Conservation (phyloP, 163 green algal species). For the Chlorella variabilis region DNA sequence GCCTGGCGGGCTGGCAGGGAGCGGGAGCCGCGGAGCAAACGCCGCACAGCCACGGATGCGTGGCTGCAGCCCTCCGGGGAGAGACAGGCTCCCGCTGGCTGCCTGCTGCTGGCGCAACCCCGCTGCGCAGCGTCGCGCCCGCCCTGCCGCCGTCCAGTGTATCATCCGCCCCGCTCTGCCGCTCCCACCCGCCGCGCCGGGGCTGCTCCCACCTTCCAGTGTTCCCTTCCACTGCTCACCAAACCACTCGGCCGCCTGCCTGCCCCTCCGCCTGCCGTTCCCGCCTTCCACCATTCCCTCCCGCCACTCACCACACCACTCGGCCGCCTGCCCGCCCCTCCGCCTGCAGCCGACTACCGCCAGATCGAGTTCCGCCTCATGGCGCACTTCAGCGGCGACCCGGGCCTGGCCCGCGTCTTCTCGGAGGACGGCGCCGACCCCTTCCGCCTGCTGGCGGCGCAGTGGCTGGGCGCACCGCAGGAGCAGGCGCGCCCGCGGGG, state of each 20-base stretch:
- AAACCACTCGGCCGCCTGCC: background rate
- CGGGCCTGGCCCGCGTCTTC: conserved; percentile 68
- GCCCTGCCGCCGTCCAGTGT: too few species aligned
- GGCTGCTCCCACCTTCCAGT: background rate
- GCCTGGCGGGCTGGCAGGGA: too few species aligned
- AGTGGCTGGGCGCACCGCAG: conserved; percentile 58
- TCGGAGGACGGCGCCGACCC: conserved; percentile 57
- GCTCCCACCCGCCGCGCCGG: too few species aligned
- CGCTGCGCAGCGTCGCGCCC: background rate
- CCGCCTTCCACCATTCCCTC: background rate
- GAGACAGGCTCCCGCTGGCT: too few species aligned
- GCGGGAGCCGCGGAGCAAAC: too few species aligned
- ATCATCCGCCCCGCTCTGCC: too few species aligned
- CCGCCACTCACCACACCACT: background rate
- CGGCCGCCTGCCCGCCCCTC: background rate
- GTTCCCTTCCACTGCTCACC: too few species aligned
- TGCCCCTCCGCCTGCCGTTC: background rate
- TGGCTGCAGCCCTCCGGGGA: too few species aligned
- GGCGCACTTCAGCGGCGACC: conserved; percentile 87
- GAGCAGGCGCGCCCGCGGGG: conserved; percentile 43
- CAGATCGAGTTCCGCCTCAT: conserved; percentile 72
- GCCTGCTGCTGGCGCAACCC: background rate
- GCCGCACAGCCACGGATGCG: too few species aligned
- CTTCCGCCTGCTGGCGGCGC: conserved; percentile 74
- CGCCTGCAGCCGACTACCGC: conserved; percentile 36